Evolutionary conservation across 2,329 filamentous ascomycete genomes (phyloP), one percentile per base, ranked within the genome.

Genomic region (Cytospora schulzeri): DNA sequence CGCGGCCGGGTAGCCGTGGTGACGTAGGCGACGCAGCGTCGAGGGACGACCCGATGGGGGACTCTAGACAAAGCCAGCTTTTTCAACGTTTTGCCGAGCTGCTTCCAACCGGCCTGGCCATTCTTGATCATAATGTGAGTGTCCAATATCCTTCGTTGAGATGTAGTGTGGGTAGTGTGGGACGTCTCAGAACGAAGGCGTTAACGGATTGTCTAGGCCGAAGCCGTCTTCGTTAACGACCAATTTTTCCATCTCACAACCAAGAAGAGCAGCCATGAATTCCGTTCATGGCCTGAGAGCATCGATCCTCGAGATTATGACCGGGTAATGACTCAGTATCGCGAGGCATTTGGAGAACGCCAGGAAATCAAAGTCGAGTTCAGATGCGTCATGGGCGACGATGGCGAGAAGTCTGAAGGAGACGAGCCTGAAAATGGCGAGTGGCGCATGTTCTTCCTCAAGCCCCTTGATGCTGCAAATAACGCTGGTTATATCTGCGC

Each of bases 251-350:
- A 45, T 22, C 24, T 62, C 1, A 62, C 60, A 17, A 62, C 60
- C 8, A 62, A 62, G 24, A 62, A 62, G 29, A 38, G 28, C 9
- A 56, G 52, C 12, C 60, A 54, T 3, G 60, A 62, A 24, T 62
- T 62, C 7, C 60, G 60, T 15, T 62, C 60, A 24, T 62, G 60
- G 60, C 60, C 60, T 14, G 60, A 62, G 52, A 62, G 60, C n/a
- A 56, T 62, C 22, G 60, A 62, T 24, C 60, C 60, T 19, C 60
- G 60, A 33, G 60, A 62, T 6, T 62, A 62, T 19, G 52, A 62
- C 41, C 52, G 60, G 17, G 60, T 62, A 29, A 62, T 62, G 60
- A 50, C 60, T 3, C 33, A 62, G 5, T 62, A 62, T 35, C 60
- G 60, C 28, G 60, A 62, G 7, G 60, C 60, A 2, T 62, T 62